Base-by-base conservation (phyloP, 495 filamentous ascomycete species). In the Trichoderma orchidacearum region DNA sequence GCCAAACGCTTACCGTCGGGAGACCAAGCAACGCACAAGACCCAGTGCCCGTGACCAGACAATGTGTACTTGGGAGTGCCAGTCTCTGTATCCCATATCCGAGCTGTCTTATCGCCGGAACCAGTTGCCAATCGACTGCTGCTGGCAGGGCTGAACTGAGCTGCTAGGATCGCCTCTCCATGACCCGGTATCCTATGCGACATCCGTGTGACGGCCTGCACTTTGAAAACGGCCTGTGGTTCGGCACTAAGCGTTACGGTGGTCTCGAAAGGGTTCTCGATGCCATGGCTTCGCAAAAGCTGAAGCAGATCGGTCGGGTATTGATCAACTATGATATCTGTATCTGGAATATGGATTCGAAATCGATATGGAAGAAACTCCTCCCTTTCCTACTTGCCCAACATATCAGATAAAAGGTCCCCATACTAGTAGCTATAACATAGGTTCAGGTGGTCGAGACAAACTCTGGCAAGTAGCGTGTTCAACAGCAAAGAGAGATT, bases 31-130 rank as follows among this genome's bases (percentile, higher is more conserved):
- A 95, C 86, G 1, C 83, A 87, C 60, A 99, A 72, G 7, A 99
- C 91, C 92, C 91, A 97, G 58, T 85, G 85, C 13, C 86, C 88
- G 68, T 97, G 94, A 12, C 93, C 93, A 66, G 94, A 95, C 23
- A 99, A 69, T 2, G 91, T 96, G 66, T 86, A 80, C 55, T 89
- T 72, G 0, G 94, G 90, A 0, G 92, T 97, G 45, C 91, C 91
- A 0, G 89, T 96, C 63, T 97, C 88, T 54, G 89, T 94, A 62
- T 99, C 93, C 86, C 89, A 96, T 72, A 99, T 82, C 50, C 94
- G 75, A 6, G 93, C 94, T 6, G 94, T 97, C 30, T 83, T 82
- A 62, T 99, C 94, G 32, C 94, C 94, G 59, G 85, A 89, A 0
- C 91, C 94, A 6, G 86, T 93, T 0, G 90, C 89, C 72, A 99